Percentiles rank a stretch among this genome's conserved stretches.
These are phyloP conservation scores for Mortierella antarctica DNA, from an alignment of 192 early-diverging fungal genomes.

Conservation along the genomic window DNA sequence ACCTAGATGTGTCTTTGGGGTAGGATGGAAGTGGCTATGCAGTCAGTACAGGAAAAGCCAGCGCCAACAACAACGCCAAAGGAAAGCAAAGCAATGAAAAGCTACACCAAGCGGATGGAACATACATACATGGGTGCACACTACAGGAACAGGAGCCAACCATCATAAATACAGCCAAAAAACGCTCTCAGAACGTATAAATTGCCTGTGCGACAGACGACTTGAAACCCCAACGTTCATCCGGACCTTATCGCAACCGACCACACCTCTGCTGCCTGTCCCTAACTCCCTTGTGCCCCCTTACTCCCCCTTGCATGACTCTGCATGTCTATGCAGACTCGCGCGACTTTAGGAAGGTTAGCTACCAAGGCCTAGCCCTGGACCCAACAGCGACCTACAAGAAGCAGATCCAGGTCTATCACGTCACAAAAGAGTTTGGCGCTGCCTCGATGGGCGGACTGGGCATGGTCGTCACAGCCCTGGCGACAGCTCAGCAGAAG, in stretches of 20 bases:
- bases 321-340: slow-evolving; percentile 29
- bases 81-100: neutral
- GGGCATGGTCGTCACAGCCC: slow-evolving; percentile 63
- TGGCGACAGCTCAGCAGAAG: slow-evolving; percentile 57
- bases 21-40: neutral
- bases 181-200: no score
- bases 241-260: no score
- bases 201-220: no score
- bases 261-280: no score
- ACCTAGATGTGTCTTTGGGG: neutral
- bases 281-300: neutral
- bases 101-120: neutral
- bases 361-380: slow-evolving; percentile 54
- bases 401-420: slow-evolving; percentile 59
- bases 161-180: no score
- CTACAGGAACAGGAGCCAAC: no score
- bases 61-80: neutral
- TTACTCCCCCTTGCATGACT: neutral
- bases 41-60: neutral
- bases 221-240: no score
- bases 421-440: slow-evolving; percentile 70
- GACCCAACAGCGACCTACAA: slow-evolving; percentile 31
- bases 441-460: slow-evolving; percentile 65
- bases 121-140: no score
- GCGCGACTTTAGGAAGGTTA: slow-evolving; percentile 57